Evolutionary conservation across 257 asterid species (phyloP).

Genomic region (Mitragyna speciosa): DNA sequence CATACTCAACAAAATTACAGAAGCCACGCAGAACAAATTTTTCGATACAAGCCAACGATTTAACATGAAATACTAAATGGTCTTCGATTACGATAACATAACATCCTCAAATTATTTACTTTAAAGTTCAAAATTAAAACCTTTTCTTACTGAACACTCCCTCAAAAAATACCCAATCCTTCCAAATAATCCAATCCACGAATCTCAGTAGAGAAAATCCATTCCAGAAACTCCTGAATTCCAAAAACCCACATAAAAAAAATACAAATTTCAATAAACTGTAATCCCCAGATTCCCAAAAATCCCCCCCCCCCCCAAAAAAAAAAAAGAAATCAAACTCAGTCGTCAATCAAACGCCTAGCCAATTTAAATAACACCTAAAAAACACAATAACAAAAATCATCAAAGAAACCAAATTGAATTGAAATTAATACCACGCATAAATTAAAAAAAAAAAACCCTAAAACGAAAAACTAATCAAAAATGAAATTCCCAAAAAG

Average conservation of each 20-base stretch:
- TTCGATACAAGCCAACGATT: background rate
- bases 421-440: background rate
- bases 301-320: conserved; percentile 16
- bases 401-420: conserved; percentile 10
- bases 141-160: background rate
- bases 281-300: conserved; percentile 27
- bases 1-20: background rate
- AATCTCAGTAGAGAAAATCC: conserved; percentile 18
- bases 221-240: conserved; percentile 17
- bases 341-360: background rate
- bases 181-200: background rate
- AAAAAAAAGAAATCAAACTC: conserved; percentile 9
- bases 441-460: too few species aligned
- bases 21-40: background rate
- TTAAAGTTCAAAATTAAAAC: background rate
- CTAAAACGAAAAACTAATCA: conserved; percentile 2
- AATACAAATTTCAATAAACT: conserved; percentile 34
- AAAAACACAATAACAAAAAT: background rate
- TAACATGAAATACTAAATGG: background rate
- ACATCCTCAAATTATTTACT: background rate
- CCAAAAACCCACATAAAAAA: conserved; percentile 22
- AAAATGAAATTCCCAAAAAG: conserved; percentile 3
- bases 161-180: conserved; percentile 9
- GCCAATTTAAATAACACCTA: background rate
- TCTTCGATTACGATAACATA: background rate